Evolutionary conservation across 1,284 basidiomycete genomes (phyloP), one percentile per base, ranked within the genome.

Genomic region (Moesziomyces sp.): DNA sequence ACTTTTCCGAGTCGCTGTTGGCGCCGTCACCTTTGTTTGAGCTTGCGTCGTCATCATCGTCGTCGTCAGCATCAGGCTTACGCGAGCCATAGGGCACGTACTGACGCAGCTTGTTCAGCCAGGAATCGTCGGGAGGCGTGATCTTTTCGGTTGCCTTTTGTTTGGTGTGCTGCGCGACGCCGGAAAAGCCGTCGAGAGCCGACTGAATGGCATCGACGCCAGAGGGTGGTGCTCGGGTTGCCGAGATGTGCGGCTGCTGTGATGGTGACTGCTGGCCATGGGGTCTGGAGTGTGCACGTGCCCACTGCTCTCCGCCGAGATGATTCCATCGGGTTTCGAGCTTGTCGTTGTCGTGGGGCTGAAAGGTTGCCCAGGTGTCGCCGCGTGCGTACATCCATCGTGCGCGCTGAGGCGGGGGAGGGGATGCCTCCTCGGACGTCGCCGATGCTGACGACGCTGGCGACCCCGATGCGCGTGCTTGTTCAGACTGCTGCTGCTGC

Each of bases 321-420:
- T 69, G 16, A 26, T 50, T 33, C 66, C 74, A 83, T 30, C 66
- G 57, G 13, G 54, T 18, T 58, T 83, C 82, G 23, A 82, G 67
- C 49, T 66, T 63, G 5, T 65, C 66, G 50, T 78, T 70, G 43
- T 83, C 80, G 11, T 53, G 60, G 35, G 74, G 73, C 19, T 70
- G 55, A 26, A 83, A 83, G 5, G 70, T 67, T 21, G 76, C 75
- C 82, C 82, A 83, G 13, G 61, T 59, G 11, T 70, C 62, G 11
- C 75, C 76, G 24, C 76, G 69, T 24, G 82, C 75, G 47, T 80
- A 80, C 63, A 83, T 78, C 82, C 80, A 83, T 53, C 66, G 63
- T 13, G 77, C 63, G n/a, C 58, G 46, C 30, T 71, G 57, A 3
- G 44, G 58, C 13, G 71, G 76, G 5, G 62, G 60, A 18, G 35